These are phyloP conservation scores for Acanthamoeba culbertsoni DNA, from an alignment of 208 protist genomes.

Conservation along the genomic window DNA sequence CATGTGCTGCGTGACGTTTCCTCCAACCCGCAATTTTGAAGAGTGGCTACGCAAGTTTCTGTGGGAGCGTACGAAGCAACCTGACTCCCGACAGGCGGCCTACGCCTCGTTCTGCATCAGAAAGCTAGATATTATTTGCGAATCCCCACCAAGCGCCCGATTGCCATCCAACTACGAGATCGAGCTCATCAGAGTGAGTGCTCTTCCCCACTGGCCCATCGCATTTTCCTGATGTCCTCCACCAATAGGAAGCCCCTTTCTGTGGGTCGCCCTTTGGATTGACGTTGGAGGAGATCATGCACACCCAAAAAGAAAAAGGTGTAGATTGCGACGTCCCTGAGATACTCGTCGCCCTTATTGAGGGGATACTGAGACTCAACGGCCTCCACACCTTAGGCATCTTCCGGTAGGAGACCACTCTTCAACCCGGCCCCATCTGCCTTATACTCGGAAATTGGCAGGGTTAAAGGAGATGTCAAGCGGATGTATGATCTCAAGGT, in stretches of 20 bases:
- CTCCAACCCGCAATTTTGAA: constrained; percentile 52
- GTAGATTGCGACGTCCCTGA: not conserved
- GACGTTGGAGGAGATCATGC: not conserved
- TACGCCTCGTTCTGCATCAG: not conserved
- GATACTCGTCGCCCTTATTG: not conserved
- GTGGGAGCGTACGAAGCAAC: not conserved
- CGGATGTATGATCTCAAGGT: not conserved
- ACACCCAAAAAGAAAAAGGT: not conserved
- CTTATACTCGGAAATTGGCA: not conserved
- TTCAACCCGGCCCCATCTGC: not conserved
- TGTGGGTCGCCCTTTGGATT: not conserved
- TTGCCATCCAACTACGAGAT: not conserved
- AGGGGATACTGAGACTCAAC: not conserved
- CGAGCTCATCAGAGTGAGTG: not conserved
- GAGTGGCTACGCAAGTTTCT: constrained; percentile 50
- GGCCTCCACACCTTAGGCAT: not conserved
- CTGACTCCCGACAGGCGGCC: not conserved
- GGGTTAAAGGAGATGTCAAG: not conserved
- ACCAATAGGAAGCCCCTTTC: not conserved
- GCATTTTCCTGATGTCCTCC: not conserved
- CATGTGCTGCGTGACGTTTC: constrained; percentile 50
- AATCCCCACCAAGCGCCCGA: not conserved
- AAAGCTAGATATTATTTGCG: not conserved
- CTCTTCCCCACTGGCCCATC: not conserved
- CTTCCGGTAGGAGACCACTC: not conserved